phyloP scores from a whole-genome alignment of 73 alveolate species.

The Paramecium pentaurelia region DNA sequence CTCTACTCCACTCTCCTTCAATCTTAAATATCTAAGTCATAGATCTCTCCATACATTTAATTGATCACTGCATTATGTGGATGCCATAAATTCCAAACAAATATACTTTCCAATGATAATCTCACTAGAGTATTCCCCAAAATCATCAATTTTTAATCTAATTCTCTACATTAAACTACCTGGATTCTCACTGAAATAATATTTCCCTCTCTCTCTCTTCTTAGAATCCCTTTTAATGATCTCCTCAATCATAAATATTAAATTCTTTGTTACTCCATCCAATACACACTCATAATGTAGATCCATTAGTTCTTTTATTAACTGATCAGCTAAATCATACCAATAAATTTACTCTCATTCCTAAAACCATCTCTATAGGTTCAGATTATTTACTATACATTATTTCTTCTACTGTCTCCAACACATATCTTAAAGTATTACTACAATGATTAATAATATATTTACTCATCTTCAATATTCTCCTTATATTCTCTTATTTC shows the following conservation, averaged over 20 bases:
- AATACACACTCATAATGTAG: background rate
- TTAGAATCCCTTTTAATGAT: background rate
- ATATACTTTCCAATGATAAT: background rate
- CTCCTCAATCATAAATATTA: background rate
- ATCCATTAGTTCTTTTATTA: background rate
- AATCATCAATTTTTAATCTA: background rate
- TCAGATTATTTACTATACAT: background rate
- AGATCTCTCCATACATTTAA: background rate
- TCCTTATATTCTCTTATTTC: background rate
- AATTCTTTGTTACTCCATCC: background rate
- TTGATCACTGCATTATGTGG: background rate
- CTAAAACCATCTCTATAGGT: background rate
- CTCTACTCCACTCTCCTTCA: background rate
- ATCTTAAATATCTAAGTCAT: background rate
- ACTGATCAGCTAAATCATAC: background rate
- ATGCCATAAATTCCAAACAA: conserved; percentile 31
- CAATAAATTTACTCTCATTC: background rate
- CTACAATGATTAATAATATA: background rate
- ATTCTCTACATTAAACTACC: background rate
- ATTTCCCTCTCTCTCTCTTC: background rate
- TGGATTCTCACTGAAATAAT: background rate
- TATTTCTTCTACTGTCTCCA: background rate
- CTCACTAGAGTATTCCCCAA: conserved; percentile 12
- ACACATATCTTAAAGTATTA: background rate
- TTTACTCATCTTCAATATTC: background rate